A percentile compares a stretch with the other conserved stretches of the same genome.
These are phyloP conservation scores for Neopestalotiopsis rosae DNA, from an alignment of 2,329 filamentous ascomycete species.

Conservation along the genomic window DNA sequence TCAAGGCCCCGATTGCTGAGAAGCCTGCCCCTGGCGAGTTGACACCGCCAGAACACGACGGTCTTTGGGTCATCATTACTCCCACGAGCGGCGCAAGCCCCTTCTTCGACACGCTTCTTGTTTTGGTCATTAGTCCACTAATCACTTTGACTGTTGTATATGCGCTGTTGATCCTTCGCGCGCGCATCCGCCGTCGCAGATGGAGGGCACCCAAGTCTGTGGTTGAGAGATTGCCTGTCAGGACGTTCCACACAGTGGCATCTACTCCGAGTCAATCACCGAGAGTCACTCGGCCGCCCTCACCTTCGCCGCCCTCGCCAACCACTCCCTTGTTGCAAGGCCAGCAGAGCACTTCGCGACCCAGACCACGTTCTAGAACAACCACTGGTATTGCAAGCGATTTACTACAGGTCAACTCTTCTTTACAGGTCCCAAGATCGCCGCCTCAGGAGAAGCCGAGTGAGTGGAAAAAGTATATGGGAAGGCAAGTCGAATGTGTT, in stretches of 20 bases:
- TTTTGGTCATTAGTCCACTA: conserved; percentile 92
- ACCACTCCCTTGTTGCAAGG: conserved; percentile 80
- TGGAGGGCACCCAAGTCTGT: conserved; percentile 99
- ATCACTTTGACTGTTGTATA: conserved; percentile 94
- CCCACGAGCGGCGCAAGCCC: conserved; percentile 88
- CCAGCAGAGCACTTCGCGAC: conserved; percentile 49
- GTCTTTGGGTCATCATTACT: conserved; percentile 95
- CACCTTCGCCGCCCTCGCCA: conserved; percentile 69
- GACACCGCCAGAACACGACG: conserved; percentile 62
- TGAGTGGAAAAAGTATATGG: conserved; percentile 72
- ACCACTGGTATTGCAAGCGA: conserved; percentile 63
- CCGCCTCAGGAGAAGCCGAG: conserved; percentile 57
- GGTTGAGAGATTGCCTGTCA: conserved; percentile 90
- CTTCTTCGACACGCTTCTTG: conserved; percentile 95
- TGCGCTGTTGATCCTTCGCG: conserved; percentile 82
- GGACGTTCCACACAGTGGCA: conserved; percentile 89
- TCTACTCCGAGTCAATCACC: conserved; percentile 62
- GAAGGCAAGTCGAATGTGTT: conserved; percentile 82
- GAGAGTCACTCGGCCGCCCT: conserved; percentile 61
- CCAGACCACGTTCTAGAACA: conserved; percentile 69
- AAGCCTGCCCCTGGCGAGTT: conserved; percentile 31
- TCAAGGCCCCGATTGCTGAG: conserved; percentile 29
- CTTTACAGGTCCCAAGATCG: conserved; percentile 43
- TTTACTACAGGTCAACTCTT: conserved; percentile 48
- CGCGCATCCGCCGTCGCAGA: conserved; percentile 83